phyloP scores from a whole-genome alignment of 1,284 basidiomycete species.

The Ganoderma resinaceum region DNA sequence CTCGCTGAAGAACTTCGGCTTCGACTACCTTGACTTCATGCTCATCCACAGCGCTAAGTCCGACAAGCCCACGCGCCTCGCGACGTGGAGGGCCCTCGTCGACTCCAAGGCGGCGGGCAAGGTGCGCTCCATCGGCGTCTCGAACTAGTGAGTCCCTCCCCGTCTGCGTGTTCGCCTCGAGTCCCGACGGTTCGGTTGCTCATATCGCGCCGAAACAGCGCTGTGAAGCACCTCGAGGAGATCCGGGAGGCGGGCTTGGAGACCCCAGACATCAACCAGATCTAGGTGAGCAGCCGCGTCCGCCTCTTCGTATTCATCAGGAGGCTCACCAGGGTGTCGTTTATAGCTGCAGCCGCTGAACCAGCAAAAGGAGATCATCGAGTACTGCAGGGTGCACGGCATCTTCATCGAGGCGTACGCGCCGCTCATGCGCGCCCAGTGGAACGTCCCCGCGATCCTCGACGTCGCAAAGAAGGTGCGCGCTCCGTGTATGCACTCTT shows the following conservation, averaged over 20 bases:
- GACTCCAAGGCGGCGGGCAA: slow-evolving; percentile 58
- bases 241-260: slow-evolving; percentile 66
- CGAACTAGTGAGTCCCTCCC: slow-evolving; percentile 58
- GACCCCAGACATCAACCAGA: slow-evolving; percentile 82
- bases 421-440: slow-evolving; percentile 53
- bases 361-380: slow-evolving; percentile 80
- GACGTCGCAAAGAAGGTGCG: slow-evolving; percentile 51
- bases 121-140: slow-evolving; percentile 63
- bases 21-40: slow-evolving; percentile 61
- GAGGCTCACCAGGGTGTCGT: background rate
- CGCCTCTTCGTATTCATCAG: background rate
- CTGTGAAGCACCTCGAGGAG: slow-evolving; percentile 77
- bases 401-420: slow-evolving; percentile 78
- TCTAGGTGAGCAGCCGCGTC: slow-evolving; percentile 58
- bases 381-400: slow-evolving; percentile 71
- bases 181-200: slow-evolving; percentile 31
- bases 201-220: slow-evolving; percentile 13
- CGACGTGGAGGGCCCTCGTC: slow-evolving; percentile 51
- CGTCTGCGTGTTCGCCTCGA: slow-evolving; percentile 43
- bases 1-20: slow-evolving; percentile 30
- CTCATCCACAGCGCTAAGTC: slow-evolving; percentile 63
- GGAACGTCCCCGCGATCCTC: slow-evolving; percentile 48
- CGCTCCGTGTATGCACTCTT: background rate
- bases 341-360: slow-evolving; percentile 80
- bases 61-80: slow-evolving; percentile 50